Evolutionary conservation across 2,329 filamentous ascomycete genomes (phyloP).

Genomic region (Microdochium trichocladiopsis): DNA sequence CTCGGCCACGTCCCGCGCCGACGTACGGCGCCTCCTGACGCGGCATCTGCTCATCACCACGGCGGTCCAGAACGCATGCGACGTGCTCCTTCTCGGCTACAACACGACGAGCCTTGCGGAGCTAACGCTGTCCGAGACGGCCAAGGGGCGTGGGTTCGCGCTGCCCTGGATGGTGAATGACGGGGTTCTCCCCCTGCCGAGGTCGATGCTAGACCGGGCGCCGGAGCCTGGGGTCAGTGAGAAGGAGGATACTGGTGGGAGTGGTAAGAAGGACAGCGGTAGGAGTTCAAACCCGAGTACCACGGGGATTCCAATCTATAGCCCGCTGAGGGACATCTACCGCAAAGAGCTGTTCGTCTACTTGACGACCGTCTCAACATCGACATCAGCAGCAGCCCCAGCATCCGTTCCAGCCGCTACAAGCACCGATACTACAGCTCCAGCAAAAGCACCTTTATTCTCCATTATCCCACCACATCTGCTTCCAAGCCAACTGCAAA

Average conservation of each 20-base stretch:
- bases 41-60: slow-evolving; percentile 63
- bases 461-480: background rate
- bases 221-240: slow-evolving; percentile 17
- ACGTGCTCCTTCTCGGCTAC: slow-evolving; percentile 73
- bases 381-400: background rate
- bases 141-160: slow-evolving; percentile 81
- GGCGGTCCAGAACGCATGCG: slow-evolving; percentile 53
- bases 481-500: background rate
- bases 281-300: slow-evolving; percentile 6
- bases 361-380: slow-evolving; percentile 35
- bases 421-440: too few species aligned
- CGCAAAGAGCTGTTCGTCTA: slow-evolving; percentile 73
- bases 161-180: slow-evolving; percentile 79
- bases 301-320: slow-evolving; percentile 47
- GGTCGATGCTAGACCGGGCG: slow-evolving; percentile 7
- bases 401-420: background rate
- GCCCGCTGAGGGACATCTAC: slow-evolving; percentile 79
- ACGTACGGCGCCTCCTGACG: slow-evolving; percentile 64
- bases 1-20: slow-evolving; percentile 68
- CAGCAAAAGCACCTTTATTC: background rate
- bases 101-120: slow-evolving; percentile 85
- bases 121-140: slow-evolving; percentile 77
- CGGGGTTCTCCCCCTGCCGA: slow-evolving; percentile 39
- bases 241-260: too few species aligned
- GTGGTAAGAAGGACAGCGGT: slow-evolving; percentile 2